phyloP scores from a whole-genome alignment of 352 stramenopile species.

The Pythium coloratum region DNA sequence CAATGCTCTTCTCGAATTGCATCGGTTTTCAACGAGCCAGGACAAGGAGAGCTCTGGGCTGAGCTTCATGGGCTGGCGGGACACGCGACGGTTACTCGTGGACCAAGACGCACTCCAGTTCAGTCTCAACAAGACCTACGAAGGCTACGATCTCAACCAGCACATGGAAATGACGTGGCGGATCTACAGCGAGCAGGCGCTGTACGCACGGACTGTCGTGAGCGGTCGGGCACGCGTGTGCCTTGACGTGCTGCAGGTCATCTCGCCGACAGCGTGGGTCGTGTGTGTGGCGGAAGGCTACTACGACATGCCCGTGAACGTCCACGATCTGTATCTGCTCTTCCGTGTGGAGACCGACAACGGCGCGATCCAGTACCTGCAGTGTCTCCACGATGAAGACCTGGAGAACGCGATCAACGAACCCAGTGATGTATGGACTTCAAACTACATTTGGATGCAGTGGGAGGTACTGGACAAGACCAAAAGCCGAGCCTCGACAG shows the following conservation, averaged over 20 bases:
- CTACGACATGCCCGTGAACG: not conserved
- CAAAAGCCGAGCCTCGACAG: not conserved
- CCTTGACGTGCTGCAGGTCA: not conserved
- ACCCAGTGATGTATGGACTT: not conserved
- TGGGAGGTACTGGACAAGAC: not conserved
- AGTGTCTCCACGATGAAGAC: not conserved
- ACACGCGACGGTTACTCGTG: not conserved
- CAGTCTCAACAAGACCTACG: constrained; percentile 1
- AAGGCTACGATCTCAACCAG: not conserved
- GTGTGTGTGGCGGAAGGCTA: not conserved
- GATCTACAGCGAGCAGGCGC: not conserved
- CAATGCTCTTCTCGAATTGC: not conserved
- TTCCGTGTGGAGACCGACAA: constrained; percentile 9
- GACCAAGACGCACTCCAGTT: not conserved
- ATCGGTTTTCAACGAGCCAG: not conserved
- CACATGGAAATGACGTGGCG: not conserved
- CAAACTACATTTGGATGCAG: constrained; percentile 11
- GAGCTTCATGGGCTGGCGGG: not conserved
- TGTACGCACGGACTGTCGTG: not conserved
- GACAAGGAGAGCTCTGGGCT: not conserved
- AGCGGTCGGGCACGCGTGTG: not conserved
- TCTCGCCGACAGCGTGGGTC: not conserved
- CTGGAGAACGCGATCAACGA: not conserved
- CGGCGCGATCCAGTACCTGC: constrained; percentile 1
- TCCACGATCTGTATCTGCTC: constrained; percentile 9